Percentiles rank a stretch among this genome's conserved stretches.
Conservation (phyloP, 1,284 basidiomycete genomes). For the Salmacisia buchloeana region DNA sequence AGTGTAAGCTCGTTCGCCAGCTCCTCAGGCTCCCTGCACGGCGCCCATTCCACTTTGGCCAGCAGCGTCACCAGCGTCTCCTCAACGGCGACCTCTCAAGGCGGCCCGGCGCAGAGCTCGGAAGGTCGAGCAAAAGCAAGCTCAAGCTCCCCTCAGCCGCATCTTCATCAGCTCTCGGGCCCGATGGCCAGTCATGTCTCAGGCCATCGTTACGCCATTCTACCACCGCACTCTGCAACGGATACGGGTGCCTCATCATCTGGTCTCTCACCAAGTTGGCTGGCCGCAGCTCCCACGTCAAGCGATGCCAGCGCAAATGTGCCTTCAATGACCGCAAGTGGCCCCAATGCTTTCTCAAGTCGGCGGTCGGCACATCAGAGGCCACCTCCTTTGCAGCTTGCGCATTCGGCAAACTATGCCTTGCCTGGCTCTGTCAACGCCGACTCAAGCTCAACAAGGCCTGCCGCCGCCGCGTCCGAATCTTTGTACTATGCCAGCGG, state of each 20-base stretch:
- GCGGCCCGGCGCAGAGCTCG: no score
- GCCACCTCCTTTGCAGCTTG: conserved; percentile 19
- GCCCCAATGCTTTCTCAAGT: conserved; percentile 15
- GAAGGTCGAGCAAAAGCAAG: no score
- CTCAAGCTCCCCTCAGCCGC: no score
- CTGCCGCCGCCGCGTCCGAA: background rate
- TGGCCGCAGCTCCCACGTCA: no score
- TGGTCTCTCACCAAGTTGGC: no score
- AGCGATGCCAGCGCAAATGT: no score
- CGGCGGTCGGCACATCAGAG: conserved; percentile 25
- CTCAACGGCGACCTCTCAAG: background rate
- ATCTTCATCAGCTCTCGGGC: no score
- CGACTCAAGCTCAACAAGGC: background rate
- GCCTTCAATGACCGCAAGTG: conserved; percentile 26
- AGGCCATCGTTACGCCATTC: no score
- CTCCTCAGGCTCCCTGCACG: background rate
- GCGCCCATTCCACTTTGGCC: background rate
- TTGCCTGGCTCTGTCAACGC: background rate
- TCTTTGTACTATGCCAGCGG: background rate
- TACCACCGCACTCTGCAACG: no score
- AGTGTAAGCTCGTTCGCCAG: no score
- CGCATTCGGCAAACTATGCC: conserved; percentile 11
- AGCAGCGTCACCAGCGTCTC: background rate
- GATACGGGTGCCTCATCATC: no score
- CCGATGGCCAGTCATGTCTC: no score